phyloP scores from a whole-genome alignment of 805 yeast genomes.

The Ogataea methanolica region DNA sequence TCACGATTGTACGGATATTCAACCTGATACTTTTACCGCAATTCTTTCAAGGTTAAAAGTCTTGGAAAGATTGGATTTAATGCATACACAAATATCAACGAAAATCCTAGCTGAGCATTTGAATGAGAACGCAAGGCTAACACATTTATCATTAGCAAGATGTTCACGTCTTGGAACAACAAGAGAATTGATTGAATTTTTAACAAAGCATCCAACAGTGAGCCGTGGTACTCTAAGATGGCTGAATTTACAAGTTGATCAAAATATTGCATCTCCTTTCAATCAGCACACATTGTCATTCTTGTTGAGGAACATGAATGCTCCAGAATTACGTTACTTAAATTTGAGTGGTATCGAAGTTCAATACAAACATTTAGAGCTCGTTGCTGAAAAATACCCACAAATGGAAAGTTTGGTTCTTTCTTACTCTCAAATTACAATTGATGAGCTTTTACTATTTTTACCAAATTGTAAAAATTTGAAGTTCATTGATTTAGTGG shows the following conservation, averaged over 20 bases:
- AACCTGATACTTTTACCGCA: constrained; percentile 49
- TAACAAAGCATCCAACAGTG: constrained; percentile 67
- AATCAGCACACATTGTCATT: constrained; percentile 40
- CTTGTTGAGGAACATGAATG: constrained; percentile 40
- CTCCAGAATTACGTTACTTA: constrained; percentile 40
- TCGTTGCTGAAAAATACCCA: constrained; percentile 37
- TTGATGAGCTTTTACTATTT: constrained; percentile 35
- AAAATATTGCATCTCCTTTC: constrained; percentile 47
- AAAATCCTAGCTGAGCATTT: constrained; percentile 47
- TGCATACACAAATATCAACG: constrained; percentile 74
- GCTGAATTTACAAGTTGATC: constrained; percentile 51
- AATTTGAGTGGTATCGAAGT: constrained; percentile 51
- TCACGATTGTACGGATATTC: constrained; percentile 83
- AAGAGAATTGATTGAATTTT: constrained; percentile 62
- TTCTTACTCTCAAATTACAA: constrained; percentile 33
- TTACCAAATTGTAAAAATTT: constrained; percentile 34
- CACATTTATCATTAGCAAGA: constrained; percentile 67
- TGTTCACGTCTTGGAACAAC: constrained; percentile 65
- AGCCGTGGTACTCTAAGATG: constrained; percentile 37
- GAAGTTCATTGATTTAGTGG: constrained; percentile 61
- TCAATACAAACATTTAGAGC: constrained; percentile 32
- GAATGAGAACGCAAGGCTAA: constrained; percentile 53
- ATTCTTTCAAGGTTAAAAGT: constrained; percentile 53
- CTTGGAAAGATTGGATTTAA: constrained; percentile 67
- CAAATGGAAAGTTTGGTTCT: constrained; percentile 39